A percentile compares a stretch with the other conserved stretches of the same genome.
Conservation (phyloP, 139 green algal species). For the Spirogloea muscicola region DNA sequence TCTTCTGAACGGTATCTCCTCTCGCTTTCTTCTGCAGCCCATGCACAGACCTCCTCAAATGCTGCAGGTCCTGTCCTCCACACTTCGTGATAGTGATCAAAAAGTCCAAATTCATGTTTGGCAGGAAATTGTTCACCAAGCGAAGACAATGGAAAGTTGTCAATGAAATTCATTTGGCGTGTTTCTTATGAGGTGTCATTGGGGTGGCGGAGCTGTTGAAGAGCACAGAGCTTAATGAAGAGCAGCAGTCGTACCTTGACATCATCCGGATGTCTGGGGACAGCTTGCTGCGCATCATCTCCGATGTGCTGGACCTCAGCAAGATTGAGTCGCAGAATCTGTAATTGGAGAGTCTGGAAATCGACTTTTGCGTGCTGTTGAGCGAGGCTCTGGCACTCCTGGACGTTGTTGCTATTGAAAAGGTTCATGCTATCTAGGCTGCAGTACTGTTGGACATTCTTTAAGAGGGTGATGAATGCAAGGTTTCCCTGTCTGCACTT, state of each 20-base stretch:
- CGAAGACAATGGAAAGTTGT: too few species aligned
- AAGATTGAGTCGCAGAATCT: slow-evolving; percentile 40
- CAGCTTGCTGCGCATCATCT: slow-evolving; percentile 20
- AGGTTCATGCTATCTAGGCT: slow-evolving; percentile 15
- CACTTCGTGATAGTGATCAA: too few species aligned
- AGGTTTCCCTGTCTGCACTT: background rate
- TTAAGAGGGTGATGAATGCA: background rate
- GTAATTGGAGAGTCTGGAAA: slow-evolving; percentile 6
- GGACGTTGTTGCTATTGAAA: slow-evolving; percentile 12
- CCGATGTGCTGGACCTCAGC: slow-evolving; percentile 19
- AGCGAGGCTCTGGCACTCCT: slow-evolving; percentile 10
- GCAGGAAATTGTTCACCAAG: too few species aligned
- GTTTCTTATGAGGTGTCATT: slow-evolving; percentile 62
- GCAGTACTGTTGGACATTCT: background rate
- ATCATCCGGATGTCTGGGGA: slow-evolving; percentile 27
- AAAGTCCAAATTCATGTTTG: too few species aligned
- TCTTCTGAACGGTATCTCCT: slow-evolving; percentile 55
- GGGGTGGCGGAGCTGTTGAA: slow-evolving; percentile 57
- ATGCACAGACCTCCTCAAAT: too few species aligned
- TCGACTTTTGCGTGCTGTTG: slow-evolving; percentile 7
- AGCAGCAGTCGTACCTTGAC: slow-evolving; percentile 51
- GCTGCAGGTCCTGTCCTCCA: too few species aligned
- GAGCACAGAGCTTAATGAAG: slow-evolving; percentile 48
- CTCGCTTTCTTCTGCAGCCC: background rate
- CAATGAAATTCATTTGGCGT: too few species aligned